Evolutionary conservation across 768 basidiomycete genomes (phyloP).

Genomic region (Baorangia bicolor): DNA sequence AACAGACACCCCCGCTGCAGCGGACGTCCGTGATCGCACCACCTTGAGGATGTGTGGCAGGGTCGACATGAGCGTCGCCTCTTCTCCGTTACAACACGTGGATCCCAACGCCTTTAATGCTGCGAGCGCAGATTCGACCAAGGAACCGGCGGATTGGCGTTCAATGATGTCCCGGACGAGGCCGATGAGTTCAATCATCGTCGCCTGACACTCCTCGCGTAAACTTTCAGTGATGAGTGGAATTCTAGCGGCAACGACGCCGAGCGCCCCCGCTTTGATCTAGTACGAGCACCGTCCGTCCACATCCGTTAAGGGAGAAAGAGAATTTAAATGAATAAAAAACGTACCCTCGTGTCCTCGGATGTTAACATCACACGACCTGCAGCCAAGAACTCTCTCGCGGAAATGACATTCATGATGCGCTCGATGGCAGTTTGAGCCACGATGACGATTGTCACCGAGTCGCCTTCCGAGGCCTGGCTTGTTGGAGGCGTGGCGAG

Average conservation of each 20-base stretch:
- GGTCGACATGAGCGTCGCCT: conserved; percentile 54
- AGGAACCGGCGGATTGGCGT: conserved; percentile 37
- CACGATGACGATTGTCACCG: conserved; percentile 44
- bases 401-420: conserved; percentile 64
- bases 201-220: conserved; percentile 50
- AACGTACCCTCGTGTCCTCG: conserved; percentile 49
- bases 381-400: conserved; percentile 63
- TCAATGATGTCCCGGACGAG: conserved; percentile 50
- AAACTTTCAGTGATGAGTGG: conserved; percentile 54
- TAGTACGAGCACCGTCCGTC: conserved; percentile 25
- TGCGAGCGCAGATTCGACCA: conserved; percentile 50
- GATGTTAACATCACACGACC: conserved; percentile 55
- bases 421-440: conserved; percentile 53
- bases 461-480: conserved; percentile 32
- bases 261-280: conserved; percentile 68
- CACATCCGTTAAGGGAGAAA: neutral
- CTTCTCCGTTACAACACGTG: conserved; percentile 65
- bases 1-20: conserved; percentile 48
- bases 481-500: conserved; percentile 40
- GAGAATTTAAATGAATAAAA: too few species aligned
- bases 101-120: conserved; percentile 60
- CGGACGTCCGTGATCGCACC: conserved; percentile 40
- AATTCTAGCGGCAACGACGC: conserved; percentile 66
- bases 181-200: conserved; percentile 52
- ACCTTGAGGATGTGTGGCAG: conserved; percentile 58